A percentile compares a stretch with the other conserved stretches of the same genome.
phyloP scores from a whole-genome alignment of 768 basidiomycete species.

The Psilocybe cyanescens region DNA sequence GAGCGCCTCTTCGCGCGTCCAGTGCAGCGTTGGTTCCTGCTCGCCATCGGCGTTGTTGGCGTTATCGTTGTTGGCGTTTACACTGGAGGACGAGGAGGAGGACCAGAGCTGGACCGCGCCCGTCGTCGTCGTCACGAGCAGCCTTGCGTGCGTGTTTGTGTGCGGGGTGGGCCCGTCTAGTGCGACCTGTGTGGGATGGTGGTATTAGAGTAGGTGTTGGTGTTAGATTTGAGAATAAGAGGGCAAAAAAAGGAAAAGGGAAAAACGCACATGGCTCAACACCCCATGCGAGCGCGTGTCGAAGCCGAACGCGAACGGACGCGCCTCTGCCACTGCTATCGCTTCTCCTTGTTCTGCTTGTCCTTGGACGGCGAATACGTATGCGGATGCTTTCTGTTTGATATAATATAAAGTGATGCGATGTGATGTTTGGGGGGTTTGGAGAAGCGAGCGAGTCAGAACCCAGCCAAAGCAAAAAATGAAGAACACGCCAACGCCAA shows the following conservation, averaged over 20 bases:
- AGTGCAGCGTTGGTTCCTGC: conserved; percentile 40
- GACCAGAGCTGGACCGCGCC: conserved; percentile 78
- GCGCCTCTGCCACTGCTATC: background rate
- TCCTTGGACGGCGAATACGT: conserved; percentile 51
- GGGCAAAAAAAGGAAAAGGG: conserved; percentile 4
- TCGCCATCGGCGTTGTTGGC: no score
- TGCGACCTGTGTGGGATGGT: background rate
- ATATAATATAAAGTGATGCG: no score
- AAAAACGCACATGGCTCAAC: conserved; percentile 60
- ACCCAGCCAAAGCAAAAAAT: background rate
- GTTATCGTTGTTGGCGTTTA: no score
- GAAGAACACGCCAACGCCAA: background rate
- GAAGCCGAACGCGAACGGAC: conserved; percentile 59
- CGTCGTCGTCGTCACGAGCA: conserved; percentile 70
- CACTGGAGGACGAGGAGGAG: no score
- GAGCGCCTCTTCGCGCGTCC: conserved; percentile 85
- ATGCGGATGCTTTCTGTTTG: conserved; percentile 55
- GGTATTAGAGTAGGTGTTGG: no score
- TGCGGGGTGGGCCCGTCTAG: conserved; percentile 27
- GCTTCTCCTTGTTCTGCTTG: background rate
- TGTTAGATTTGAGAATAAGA: background rate
- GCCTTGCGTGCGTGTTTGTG: conserved; percentile 14
- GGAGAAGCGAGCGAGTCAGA: background rate
- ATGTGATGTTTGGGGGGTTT: no score
- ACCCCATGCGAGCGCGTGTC: conserved; percentile 68